These are phyloP conservation scores for Colletotrichum musae DNA, from an alignment of 2,329 filamentous ascomycete genomes.

Conservation along the genomic window DNA sequence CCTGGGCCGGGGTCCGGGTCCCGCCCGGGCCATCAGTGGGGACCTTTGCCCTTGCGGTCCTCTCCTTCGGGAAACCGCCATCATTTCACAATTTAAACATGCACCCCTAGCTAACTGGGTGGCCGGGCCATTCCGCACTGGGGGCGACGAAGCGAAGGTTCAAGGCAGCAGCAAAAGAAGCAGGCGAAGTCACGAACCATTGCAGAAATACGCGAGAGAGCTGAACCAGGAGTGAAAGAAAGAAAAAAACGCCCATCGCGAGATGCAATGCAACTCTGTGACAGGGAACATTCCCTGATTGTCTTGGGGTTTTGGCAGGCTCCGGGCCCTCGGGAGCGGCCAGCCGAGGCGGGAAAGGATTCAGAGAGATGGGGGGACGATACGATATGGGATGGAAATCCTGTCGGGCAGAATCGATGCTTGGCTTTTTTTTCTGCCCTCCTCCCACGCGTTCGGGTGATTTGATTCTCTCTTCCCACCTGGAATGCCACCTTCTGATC, in stretches of 20 bases:
- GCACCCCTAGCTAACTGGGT: neutral
- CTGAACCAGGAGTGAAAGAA: too few species aligned
- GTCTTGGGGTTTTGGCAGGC: neutral
- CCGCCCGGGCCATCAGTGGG: neutral
- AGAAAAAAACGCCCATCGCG: too few species aligned
- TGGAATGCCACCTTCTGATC: too few species aligned
- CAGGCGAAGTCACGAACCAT: neutral
- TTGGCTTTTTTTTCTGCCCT: slow-evolving; percentile 12
- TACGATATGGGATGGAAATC: neutral
- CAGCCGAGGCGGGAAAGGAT: too few species aligned
- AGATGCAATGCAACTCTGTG: too few species aligned
- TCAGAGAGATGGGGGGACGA: neutral
- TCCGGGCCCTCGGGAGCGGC: too few species aligned
- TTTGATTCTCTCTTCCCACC: too few species aligned
- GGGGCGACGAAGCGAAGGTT: neutral
- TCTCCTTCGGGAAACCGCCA: too few species aligned
- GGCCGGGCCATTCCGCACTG: neutral
- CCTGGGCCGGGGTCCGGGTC: neutral
- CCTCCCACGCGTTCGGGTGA: neutral
- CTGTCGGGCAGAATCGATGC: slow-evolving; percentile 27
- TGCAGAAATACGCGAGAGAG: too few species aligned
- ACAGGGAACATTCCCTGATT: slow-evolving; percentile 8
- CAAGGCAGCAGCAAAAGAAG: slow-evolving; percentile 17
- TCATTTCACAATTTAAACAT: neutral
- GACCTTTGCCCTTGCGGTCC: too few species aligned